Evolutionary conservation across 73 alveolate species (phyloP).

Genomic region (Breviolum minutum): DNA sequence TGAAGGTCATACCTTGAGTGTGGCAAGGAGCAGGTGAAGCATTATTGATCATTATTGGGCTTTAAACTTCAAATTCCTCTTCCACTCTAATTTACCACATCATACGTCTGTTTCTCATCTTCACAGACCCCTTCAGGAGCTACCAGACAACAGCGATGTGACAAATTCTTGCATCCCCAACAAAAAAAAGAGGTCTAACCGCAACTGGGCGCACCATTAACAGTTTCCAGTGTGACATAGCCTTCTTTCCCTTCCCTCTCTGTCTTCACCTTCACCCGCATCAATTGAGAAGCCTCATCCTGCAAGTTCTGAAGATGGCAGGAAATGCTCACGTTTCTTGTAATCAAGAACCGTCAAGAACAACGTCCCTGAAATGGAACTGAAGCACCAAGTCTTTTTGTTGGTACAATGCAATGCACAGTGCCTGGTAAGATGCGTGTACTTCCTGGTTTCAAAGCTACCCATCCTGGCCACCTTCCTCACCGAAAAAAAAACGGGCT

Average conservation of each 20-base stretch:
- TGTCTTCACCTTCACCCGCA: conserved; percentile 13
- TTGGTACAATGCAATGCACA: too few relatives aligned
- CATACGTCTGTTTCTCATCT: too few relatives aligned
- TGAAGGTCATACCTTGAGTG: conserved; percentile 15
- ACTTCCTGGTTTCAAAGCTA: too few relatives aligned
- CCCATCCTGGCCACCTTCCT: too few relatives aligned
- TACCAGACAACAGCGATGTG: too few relatives aligned
- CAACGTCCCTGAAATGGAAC: background rate
- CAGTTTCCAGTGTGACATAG: conserved; percentile 39
- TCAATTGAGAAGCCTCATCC: conserved; percentile 22
- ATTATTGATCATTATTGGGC: background rate
- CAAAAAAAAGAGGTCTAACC: too few relatives aligned
- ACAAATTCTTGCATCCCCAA: too few relatives aligned
- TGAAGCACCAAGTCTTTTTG: background rate
- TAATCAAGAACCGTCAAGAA: too few relatives aligned
- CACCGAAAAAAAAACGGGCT: background rate
- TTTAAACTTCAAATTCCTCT: background rate
- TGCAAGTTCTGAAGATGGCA: background rate
- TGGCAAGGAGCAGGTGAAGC: background rate
- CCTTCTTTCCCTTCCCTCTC: conserved; percentile 49
- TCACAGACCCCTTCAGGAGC: too few relatives aligned
- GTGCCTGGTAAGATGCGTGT: too few relatives aligned
- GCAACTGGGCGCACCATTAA: conserved; percentile 31
- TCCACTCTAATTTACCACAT: too few relatives aligned
- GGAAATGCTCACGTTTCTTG: too few relatives aligned